Evolutionary conservation across 2,329 filamentous ascomycete species (phyloP).

Genomic region (Whalleya microplaca): DNA sequence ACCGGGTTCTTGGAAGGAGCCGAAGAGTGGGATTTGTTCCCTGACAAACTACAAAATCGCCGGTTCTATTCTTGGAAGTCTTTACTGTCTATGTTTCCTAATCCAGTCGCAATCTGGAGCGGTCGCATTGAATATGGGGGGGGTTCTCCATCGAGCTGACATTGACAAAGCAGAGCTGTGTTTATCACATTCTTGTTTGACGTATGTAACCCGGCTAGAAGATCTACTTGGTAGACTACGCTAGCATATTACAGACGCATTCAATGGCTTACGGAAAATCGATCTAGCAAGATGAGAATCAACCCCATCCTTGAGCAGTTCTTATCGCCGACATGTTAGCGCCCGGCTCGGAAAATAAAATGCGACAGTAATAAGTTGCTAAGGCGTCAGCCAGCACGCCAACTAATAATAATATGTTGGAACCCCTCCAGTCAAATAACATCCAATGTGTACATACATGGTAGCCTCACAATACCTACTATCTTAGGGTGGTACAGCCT

Average conservation of each 20-base stretch:
- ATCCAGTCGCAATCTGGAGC: conserved; percentile 19
- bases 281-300: no score
- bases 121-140: conserved; percentile 18
- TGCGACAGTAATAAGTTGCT: conserved; percentile 4
- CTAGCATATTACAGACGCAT: not conserved
- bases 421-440: not conserved
- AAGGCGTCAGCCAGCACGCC: conserved; percentile 6
- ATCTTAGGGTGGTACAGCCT: not conserved
- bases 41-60: conserved; percentile 11
- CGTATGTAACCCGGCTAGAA: not conserved
- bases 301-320: not conserved
- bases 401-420: conserved; percentile 10
- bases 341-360: conserved; percentile 5
- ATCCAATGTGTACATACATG: not conserved
- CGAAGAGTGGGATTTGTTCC: conserved; percentile 12
- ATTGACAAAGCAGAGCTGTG: not conserved
- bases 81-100: conserved; percentile 13
- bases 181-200: not conserved
- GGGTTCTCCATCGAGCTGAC: conserved; percentile 8
- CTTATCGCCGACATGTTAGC: not conserved
- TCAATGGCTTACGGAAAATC: not conserved
- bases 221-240: not conserved
- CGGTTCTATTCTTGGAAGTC: conserved; percentile 24
- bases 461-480: not conserved
- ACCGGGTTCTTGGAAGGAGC: not conserved